A percentile compares a stretch with the other conserved stretches of the same genome.
These are phyloP conservation scores for Verbascum thapsus DNA, from an alignment of 257 asterid genomes.

Conservation along the genomic window DNA sequence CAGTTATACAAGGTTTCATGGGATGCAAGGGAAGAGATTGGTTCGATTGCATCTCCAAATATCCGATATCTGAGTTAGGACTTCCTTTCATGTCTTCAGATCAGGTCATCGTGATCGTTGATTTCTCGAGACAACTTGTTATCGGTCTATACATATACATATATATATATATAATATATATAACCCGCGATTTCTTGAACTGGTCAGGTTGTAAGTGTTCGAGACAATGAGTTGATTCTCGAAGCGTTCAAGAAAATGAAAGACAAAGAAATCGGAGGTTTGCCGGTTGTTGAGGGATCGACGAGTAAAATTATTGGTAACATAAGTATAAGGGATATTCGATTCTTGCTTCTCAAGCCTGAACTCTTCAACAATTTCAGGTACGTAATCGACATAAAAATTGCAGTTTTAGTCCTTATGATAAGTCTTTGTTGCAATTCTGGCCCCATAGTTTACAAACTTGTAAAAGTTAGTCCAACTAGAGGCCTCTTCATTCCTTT, in stretches of 20 bases:
- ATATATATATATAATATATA: too few relatives aligned
- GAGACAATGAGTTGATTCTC: conserved; percentile 62
- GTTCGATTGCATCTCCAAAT: conserved; percentile 68
- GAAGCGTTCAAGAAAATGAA: conserved; percentile 89
- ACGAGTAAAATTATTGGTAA: conserved; percentile 62
- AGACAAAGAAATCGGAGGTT: conserved; percentile 79
- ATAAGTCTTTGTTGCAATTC: too few relatives aligned
- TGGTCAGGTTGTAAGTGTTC: conserved; percentile 59
- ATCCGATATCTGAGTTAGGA: conserved; percentile 67
- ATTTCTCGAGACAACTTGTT: not conserved
- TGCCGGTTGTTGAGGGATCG: conserved; percentile 69
- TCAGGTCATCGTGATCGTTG: conserved; percentile 44
- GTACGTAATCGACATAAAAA: too few relatives aligned
- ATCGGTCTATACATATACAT: too few relatives aligned
- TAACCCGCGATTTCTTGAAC: not conserved
- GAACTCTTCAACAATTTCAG: conserved; percentile 72
- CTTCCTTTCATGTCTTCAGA: conserved; percentile 80
- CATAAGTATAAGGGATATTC: conserved; percentile 84
- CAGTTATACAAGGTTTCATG: conserved; percentile 74
- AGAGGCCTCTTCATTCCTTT: too few relatives aligned
- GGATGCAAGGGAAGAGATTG: conserved; percentile 82
- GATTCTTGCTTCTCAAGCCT: conserved; percentile 80
- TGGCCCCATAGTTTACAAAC: too few relatives aligned
- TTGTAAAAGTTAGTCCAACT: too few relatives aligned
- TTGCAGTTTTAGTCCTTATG: too few relatives aligned